Percentiles rank a stretch among this genome's conserved stretches.
These are phyloP conservation scores for Gonium pectorale DNA, from an alignment of 139 green algal genomes.

Conservation along the genomic window DNA sequence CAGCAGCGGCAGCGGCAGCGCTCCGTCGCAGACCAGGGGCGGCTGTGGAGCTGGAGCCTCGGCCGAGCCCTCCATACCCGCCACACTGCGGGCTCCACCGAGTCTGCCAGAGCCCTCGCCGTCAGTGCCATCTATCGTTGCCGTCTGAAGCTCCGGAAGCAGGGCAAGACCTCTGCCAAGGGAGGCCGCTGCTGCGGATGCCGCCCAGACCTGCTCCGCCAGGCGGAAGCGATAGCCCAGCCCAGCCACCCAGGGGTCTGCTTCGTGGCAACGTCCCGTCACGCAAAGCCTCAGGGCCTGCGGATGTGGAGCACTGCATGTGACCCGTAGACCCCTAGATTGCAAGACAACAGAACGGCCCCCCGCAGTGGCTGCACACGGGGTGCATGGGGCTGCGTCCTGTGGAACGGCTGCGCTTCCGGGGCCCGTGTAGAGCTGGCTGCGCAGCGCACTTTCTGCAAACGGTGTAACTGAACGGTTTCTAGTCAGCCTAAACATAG, in stretches of 20 bases:
- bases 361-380: background rate
- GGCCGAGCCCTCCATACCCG: no score
- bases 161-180: no score
- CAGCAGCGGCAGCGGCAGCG: background rate
- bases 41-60: background rate
- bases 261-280: background rate
- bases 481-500: no score
- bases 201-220: slow-evolving; percentile 36
- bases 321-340: background rate
- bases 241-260: slow-evolving; percentile 6
- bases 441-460: background rate
- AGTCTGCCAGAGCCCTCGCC: no score
- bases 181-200: background rate
- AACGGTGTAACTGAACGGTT: background rate
- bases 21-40: slow-evolving; percentile 7
- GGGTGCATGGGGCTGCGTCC: no score
- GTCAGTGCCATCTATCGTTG: no score
- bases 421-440: background rate
- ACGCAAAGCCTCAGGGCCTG: slow-evolving; percentile 22
- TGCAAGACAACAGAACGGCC: background rate
- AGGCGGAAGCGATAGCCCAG: slow-evolving; percentile 38
- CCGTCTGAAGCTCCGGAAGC: no score
- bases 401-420: no score
- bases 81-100: no score
- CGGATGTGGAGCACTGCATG: background rate